Evolutionary conservation across 495 filamentous ascomycete species (phyloP), one percentile per base, ranked within the genome.

Genomic region (Hyphodiscus hymeniophilus): DNA sequence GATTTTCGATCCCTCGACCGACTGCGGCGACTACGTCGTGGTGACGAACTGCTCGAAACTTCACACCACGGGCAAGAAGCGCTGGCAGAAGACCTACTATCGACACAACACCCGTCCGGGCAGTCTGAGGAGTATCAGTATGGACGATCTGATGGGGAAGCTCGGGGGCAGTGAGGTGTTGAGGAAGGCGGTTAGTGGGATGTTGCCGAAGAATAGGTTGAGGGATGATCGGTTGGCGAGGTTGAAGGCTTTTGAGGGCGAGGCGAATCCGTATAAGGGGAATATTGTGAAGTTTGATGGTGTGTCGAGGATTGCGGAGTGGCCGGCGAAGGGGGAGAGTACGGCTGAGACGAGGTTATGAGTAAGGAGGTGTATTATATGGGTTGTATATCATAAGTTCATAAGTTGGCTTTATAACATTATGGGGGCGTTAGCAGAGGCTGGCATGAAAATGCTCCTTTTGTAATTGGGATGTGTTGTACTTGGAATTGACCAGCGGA

Each of bases 11-110:
- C 94, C 88, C 16, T 79, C 83, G 50, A 95, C 92, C 46, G 92
- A 98, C 75, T 97, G 94, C 76, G 92, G 92, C 48, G 92, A 98
- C 79, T 98, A 98, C 66, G 91, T 98, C 4, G 92, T 98, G 0
- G 91, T 90, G 5, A 84, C 84, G 24, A 81, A 85, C 58, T 98
- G 92, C 74, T 77, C 82, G 43, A 81, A 88, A 49, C 75, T 98
- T 31, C 81, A 85, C 68, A 84, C 80, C 16, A 96, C 94, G 26
- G 92, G 92, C 55, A 85, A 84, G 67, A 98, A 98, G 73, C 81
- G 79, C 56, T 79, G 76, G 62, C 87, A 94, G 72, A 98, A 98
- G 76, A 80, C 78, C 60, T 98, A 98, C 76, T 94, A 95, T 70
- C 76, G 81, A 38, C 90, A 96, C 68, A 94, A 80, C 49, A 96